Evolutionary conservation across 2,329 filamentous ascomycete genomes (phyloP).

Genomic region (Cercospora sp.): DNA sequence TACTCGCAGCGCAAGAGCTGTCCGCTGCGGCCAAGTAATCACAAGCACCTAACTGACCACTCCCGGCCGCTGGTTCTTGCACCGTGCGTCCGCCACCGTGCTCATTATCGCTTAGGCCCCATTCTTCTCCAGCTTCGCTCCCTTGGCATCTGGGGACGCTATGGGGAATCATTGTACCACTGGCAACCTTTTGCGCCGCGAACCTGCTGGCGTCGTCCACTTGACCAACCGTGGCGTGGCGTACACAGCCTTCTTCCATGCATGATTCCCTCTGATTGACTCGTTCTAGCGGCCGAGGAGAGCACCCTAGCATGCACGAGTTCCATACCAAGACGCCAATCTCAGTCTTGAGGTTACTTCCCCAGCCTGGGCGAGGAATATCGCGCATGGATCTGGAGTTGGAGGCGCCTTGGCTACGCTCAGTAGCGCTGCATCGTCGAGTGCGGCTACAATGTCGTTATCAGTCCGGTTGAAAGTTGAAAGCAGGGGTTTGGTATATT

Average conservation of each 20-base stretch:
- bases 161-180: slow-evolving; percentile 2
- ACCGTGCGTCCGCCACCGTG: slow-evolving; percentile 5
- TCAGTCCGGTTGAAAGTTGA: slow-evolving; percentile 19
- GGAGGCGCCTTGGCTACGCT: slow-evolving; percentile 18
- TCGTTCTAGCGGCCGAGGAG: slow-evolving; percentile 3
- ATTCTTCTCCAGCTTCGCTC: slow-evolving; percentile 12
- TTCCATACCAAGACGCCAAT: slow-evolving; percentile 13
- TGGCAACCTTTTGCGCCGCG: background rate
- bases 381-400: slow-evolving; percentile 10
- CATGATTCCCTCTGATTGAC: slow-evolving; percentile 4
- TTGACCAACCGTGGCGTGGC: background rate
- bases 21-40: slow-evolving; percentile 12
- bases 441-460: slow-evolving; percentile 8
- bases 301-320: slow-evolving; percentile 7
- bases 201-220: background rate
- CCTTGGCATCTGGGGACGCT: slow-evolving; percentile 12
- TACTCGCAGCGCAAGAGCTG: slow-evolving; percentile 8
- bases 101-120: slow-evolving; percentile 10
- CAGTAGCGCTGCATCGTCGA: slow-evolving; percentile 8
- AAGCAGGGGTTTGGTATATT: slow-evolving; percentile 13
- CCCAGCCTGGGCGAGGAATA: slow-evolving; percentile 17
- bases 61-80: background rate
- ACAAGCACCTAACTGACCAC: background rate
- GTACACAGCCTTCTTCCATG: slow-evolving; percentile 14
- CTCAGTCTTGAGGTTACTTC: slow-evolving; percentile 13